Base-by-base conservation (phyloP, 768 basidiomycete species). In the Leccinum subtestaceum region DNA sequence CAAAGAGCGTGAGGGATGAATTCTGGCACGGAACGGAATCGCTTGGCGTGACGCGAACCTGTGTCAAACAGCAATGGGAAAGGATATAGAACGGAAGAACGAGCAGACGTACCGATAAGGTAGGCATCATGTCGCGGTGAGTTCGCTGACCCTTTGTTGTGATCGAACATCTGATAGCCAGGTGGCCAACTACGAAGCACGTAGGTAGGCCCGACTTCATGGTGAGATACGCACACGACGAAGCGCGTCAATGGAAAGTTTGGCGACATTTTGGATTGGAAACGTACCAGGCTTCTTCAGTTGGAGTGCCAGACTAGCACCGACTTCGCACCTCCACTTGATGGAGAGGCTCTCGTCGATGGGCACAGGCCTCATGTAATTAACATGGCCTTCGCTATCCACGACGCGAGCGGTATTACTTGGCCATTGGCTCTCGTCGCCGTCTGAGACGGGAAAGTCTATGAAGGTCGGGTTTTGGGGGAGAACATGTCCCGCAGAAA, bases 1-100 rank as follows among this genome's bases (percentile, higher is more conserved):
- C 91, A 94, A 58, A 85, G 77, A 2, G 89, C 89, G 65, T 95
- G 93, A 4, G 91, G 91, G 50, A 88, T 81, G 69, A 94, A 92
- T 68, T 95, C 93, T 51, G 88, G 87, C n/a, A 85, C 77, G 12
- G 91, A 93, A 46, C 93, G 88, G 71, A 93, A 94, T 56, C 76
- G 81, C 31, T 74, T 75, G 43, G 78, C 73, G 52, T 73, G 58
- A 31, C 64, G 57, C 2, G 85, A 86, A 74, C 74, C 72, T 78
- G 57, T 23, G 59, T 52, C 31, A 19, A 38, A 55, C 21, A 13
- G 50, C 43, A 56, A 15, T 19, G n/a, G 8, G 52, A 38, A 55
- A 43, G 2, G 1, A 21, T n/a, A 13, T 2, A 54, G n/a, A 46
- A 17, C 2, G 38, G 36, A 29, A 2, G 57, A 15, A 48, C 17